Conservation (phyloP, 78 protist species). For the Tieghemostelium lacteum region DNA sequence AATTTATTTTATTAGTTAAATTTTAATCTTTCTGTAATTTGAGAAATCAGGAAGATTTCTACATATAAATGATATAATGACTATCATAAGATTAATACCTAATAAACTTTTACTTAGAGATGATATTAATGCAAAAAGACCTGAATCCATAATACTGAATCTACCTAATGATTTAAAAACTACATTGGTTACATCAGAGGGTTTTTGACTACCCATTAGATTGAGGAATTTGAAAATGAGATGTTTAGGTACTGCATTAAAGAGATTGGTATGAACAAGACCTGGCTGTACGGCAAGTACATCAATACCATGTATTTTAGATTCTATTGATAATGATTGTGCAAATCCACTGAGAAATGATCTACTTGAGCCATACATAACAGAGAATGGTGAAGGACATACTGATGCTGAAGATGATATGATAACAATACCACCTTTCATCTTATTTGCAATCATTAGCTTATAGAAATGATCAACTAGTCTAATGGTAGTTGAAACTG, state of each 20-base stretch:
- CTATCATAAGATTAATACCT: conserved; percentile 16
- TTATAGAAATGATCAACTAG: conserved; percentile 45
- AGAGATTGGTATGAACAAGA: conserved; percentile 19
- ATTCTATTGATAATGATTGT: conserved; percentile 39
- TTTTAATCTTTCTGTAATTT: not conserved
- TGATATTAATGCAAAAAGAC: conserved; percentile 21
- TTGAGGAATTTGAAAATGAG: not conserved
- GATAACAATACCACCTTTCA: conserved; percentile 14
- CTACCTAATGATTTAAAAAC: conserved; percentile 37
- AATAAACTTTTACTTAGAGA: not conserved
- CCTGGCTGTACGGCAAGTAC: conserved; percentile 52
- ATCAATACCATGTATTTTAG: conserved; percentile 11
- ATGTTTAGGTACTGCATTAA: conserved; percentile 1
- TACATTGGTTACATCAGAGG: conserved; percentile 1
- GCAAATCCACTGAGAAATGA: conserved; percentile 37
- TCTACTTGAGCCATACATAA: conserved; percentile 25
- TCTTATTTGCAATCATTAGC: not conserved
- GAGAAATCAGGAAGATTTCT: not conserved
- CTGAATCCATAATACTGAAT: conserved; percentile 28
- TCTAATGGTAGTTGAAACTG: conserved; percentile 2
- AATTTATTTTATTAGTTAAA: too few species aligned
- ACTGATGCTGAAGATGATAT: conserved; percentile 25
- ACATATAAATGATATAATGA: not conserved
- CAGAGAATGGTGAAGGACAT: conserved; percentile 57
- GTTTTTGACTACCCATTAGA: not conserved